A percentile compares a stretch with the other conserved stretches of the same genome.
Conservation (phyloP, 164 flowering plant genomes). For the Macadamia integrifolia region DNA sequence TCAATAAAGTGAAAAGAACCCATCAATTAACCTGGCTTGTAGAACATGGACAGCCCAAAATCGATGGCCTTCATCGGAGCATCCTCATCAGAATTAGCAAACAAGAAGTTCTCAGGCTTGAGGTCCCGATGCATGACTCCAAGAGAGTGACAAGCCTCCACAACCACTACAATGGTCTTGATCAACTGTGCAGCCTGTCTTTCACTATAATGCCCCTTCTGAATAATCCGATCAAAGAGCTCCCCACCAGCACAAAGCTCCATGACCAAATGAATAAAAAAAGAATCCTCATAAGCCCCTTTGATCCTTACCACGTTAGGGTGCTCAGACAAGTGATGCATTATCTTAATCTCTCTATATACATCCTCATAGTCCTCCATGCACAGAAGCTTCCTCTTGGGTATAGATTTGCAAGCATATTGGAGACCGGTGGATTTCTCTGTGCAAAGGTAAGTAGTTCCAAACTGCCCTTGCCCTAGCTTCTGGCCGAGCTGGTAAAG, state of each 20-base stretch:
- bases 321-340: conserved; percentile 88
- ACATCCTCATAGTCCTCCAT: conserved; percentile 83
- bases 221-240: conserved; percentile 80
- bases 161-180: conserved; percentile 75
- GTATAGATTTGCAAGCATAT: conserved; percentile 86
- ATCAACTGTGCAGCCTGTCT: conserved; percentile 64
- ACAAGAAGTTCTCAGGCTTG: conserved; percentile 96
- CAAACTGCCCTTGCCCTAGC: conserved; percentile 91
- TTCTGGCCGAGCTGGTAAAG: conserved; percentile 65
- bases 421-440: conserved; percentile 43
- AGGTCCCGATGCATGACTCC: conserved; percentile 95
- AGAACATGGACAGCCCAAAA: conserved; percentile 84
- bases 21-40: conserved; percentile 63
- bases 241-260: conserved; percentile 91
- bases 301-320: conserved; percentile 69
- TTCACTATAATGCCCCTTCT: conserved; percentile 83
- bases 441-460: conserved; percentile 73
- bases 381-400: conserved; percentile 73
- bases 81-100: conserved; percentile 55
- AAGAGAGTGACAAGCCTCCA: conserved; percentile 86
- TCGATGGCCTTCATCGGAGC: conserved; percentile 79
- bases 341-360: conserved; percentile 92
- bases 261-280: conserved; percentile 87
- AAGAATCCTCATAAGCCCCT: conserved; percentile 74
- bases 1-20: neutral